Base-by-base conservation (phyloP, 176 grass and related monocot genomes). In the Carex kokanica region DNA sequence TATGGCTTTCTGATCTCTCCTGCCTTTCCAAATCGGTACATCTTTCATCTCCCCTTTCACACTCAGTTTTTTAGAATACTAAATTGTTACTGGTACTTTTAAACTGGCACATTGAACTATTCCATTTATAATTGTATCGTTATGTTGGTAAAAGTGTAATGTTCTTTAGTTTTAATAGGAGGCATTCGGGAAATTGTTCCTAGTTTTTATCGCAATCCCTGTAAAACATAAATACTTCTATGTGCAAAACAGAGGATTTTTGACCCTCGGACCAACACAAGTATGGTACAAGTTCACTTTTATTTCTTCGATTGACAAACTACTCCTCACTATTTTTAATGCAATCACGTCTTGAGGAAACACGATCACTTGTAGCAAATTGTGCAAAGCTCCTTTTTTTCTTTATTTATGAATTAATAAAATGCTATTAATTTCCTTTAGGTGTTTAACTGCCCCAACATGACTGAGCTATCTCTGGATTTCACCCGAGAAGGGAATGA, bases 381-480 rank as follows among this genome's bases (percentile, higher is more conserved):
- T 72, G 3, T 72, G 7, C 38, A 72, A 13, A 47, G 45, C 45
- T 18, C 2, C 31, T 1, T 31, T 31, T 31, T 31, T 31, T 31
- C 31, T 31, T 31, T 31, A 31, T 31, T 31, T 31, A 31, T 20
- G 36, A 0, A 52, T 74, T 74, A 29, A 73, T 73, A 12, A 73
- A 53, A 13, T 16, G 17, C 11, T 18, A 57, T 70, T 72, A 55
- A 32, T 70, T 90, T 89, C 70, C 78, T 87, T 51, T 59, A 95
- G 96, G 89, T 89, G 77, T 86, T 99, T 31, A 99, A 95, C 83
- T 99, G 93, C 71, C 89, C 89, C 49, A 95, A 93, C 79, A 80
- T 99, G 86, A 93, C 68, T 20, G 91, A 93, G 27, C 72, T 99
- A 27, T 93, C 91, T 49, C 70, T 99, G 67, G 75, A 73, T 45